These are phyloP conservation scores for Penicillium ochrochloron DNA, from an alignment of 495 filamentous ascomycete genomes.

Conservation along the genomic window DNA sequence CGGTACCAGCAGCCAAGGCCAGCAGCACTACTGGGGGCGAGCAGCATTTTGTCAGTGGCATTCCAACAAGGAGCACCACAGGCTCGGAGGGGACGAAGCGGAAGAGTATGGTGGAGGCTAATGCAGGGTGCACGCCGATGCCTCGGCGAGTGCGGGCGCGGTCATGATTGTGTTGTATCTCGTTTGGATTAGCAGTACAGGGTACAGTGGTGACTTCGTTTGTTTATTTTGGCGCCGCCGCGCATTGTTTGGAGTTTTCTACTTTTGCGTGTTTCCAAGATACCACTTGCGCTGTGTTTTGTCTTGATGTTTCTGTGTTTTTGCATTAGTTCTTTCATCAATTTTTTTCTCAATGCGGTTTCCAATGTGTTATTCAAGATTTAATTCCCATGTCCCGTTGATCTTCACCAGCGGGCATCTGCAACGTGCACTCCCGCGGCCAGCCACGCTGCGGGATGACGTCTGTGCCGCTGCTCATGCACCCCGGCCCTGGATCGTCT, in stretches of 20 bases:
- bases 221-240: not conserved
- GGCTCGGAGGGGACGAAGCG: conserved; percentile 33
- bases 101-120: conserved; percentile 39
- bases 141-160: conserved; percentile 45
- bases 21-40: conserved; percentile 4
- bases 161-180: conserved; percentile 22
- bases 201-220: conserved; percentile 7
- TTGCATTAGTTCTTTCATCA: conserved; percentile 1
- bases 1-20: conserved; percentile 26
- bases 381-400: not conserved
- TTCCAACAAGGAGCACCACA: conserved; percentile 27
- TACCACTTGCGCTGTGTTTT: conserved; percentile 20
- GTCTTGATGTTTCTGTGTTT: not conserved
- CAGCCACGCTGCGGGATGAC: conserved; percentile 21
- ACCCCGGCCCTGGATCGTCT: conserved; percentile 9
- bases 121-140: conserved; percentile 49
- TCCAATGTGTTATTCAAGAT: not conserved
- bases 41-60: conserved; percentile 31
- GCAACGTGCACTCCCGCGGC: conserved; percentile 5
- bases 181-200: not conserved
- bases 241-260: conserved; percentile 12
- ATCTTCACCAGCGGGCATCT: conserved; percentile 15
- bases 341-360: conserved; percentile 4
- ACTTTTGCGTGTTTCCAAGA: conserved; percentile 18
- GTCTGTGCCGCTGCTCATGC: conserved; percentile 23